phyloP scores from a whole-genome alignment of 345 rosid genomes.

The Combretum micranthum region DNA sequence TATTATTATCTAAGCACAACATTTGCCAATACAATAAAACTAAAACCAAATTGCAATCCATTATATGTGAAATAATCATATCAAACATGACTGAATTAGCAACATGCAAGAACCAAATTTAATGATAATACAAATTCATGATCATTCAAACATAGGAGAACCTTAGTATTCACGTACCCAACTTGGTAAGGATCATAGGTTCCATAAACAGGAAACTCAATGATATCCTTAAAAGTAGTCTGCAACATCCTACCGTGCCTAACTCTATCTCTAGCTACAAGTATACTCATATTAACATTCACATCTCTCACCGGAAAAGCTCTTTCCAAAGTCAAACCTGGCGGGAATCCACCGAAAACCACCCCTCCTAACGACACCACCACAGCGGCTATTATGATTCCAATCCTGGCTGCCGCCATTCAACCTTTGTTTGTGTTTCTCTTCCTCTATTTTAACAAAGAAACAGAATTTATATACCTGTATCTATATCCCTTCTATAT shows the following conservation, averaged over 20 bases:
- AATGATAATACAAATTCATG: no score
- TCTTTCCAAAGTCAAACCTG: constrained; percentile 24
- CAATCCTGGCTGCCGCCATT: constrained; percentile 18
- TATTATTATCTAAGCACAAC: no score
- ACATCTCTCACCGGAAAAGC: constrained; percentile 47
- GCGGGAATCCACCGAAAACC: constrained; percentile 26
- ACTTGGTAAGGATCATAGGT: constrained; percentile 76
- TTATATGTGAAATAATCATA: no score
- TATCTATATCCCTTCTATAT: no score
- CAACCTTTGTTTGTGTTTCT: neutral
- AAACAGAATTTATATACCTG: neutral
- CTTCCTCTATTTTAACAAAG: neutral
- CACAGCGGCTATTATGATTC: constrained; percentile 8
- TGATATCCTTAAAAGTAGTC: constrained; percentile 41
- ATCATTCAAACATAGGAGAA: no score
- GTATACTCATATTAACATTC: constrained; percentile 44
- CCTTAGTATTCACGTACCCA: constrained; percentile 41
- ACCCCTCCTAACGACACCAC: constrained; percentile 14
- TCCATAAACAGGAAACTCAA: constrained; percentile 74
- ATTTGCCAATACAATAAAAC: no score
- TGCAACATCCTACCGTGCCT: constrained; percentile 88
- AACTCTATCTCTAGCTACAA: constrained; percentile 52
- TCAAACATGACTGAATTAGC: no score
- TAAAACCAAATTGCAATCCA: no score
- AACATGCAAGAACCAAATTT: no score